Evolutionary conservation across 192 early-diverging fungal genomes (phyloP), one percentile per base, ranked within the genome.

Genomic region (Umbelopsis isabellina): DNA sequence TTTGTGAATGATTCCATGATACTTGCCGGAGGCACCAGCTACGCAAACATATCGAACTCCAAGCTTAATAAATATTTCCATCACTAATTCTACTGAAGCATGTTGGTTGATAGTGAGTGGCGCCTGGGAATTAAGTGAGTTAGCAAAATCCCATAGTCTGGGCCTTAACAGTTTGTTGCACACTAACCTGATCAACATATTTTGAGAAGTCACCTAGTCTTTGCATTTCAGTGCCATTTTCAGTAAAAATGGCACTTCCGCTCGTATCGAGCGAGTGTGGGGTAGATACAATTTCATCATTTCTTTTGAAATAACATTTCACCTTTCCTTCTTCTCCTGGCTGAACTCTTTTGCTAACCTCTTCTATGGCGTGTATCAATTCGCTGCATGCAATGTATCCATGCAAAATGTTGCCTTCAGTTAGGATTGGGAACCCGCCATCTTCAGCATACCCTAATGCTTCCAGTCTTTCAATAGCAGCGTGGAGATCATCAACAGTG

Each of bases 381-480:
- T 97, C 95, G 11, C 85, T 86, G 22, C 89, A 89, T 1, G 93
- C 93, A 53, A 92, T 91, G 72, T 91, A 97, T 8, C 95, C 95
- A 27, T 91, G 84, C 22, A 95, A 73, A 0, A 89, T 74, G 8
- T 80, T 83, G 49, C 82, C 71, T 20, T 82, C 72, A 73, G 83
- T 76, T 22, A 90, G 70, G 78, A 89, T 80, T 1, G 93, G 92
- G 44, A 96, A 88, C 10, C 94, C 94, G 21, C 90, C 87, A 70
- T 95, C 93, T 67, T 75, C 74, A 27, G 82, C 84, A 72, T 88
- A 82, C 0, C 90, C 86, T 15, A 84, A 76, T 6, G 80, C 84
- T 2, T 80, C 78, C 70, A 90, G 78, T 52, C 77, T 74, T 21
- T 83, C 66, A 46, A 91, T 80, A 16, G 86, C 89, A 1, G 78